A percentile compares a stretch with the other conserved stretches of the same genome.
Conservation (phyloP, 2,329 filamentous ascomycete species). For the Colletotrichum paranaense region DNA sequence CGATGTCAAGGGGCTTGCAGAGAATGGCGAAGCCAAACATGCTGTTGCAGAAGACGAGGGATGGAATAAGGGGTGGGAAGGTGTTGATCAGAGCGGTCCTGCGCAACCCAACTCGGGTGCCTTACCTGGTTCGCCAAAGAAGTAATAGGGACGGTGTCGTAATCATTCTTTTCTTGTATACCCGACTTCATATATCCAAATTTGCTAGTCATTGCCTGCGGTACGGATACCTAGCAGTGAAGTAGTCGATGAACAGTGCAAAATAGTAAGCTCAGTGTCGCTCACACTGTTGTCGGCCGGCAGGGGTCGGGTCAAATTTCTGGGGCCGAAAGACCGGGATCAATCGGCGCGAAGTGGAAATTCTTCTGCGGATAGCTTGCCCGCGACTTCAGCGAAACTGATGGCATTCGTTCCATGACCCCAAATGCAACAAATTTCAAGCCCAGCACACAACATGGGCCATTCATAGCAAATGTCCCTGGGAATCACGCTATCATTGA, state of each 20-base stretch:
- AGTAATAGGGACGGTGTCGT: conserved; percentile 5
- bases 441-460: conserved; percentile 46
- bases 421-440: conserved; percentile 15
- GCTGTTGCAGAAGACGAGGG: conserved; percentile 56
- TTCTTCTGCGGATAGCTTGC: neutral
- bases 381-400: neutral
- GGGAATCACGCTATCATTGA: conserved; percentile 57
- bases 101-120: conserved; percentile 45
- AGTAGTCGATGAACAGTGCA: neutral
- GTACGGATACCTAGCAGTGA: neutral
- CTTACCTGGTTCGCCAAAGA: conserved; percentile 16
- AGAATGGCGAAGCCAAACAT: conserved; percentile 58
- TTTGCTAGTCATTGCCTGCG: neutral
- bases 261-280: neutral
- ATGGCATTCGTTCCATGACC: neutral
- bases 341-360: conserved; percentile 35
- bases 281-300: neutral
- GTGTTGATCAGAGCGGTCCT: conserved; percentile 65
- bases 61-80: conserved; percentile 60
- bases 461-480: conserved; percentile 58
- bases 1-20: conserved; percentile 78
- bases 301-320: neutral
- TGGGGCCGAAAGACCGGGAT: conserved; percentile 13
- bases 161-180: conserved; percentile 36
- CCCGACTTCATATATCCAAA: conserved; percentile 22